Percentiles rank a stretch among this genome's conserved stretches.
These are phyloP conservation scores for Salix brachista DNA, from an alignment of 345 rosid genomes.

Conservation along the genomic window DNA sequence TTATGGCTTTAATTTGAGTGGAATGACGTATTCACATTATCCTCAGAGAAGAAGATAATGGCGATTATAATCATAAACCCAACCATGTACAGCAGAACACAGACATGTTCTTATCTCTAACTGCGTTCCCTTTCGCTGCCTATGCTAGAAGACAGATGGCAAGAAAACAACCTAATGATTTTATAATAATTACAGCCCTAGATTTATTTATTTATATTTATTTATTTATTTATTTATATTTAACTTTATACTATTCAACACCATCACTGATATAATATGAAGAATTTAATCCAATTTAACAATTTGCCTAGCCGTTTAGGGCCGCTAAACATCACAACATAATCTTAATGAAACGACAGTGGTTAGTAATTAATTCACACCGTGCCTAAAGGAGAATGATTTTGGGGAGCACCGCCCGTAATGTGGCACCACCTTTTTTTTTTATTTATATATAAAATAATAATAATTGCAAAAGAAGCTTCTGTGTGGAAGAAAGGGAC, in stretches of 20 bases:
- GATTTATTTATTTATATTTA: neutral
- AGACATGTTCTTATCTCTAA: neutral
- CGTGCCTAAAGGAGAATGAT: slow-evolving; percentile 18
- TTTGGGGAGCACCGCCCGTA: slow-evolving; percentile 22
- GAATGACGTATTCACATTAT: slow-evolving; percentile 24
- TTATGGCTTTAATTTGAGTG: slow-evolving; percentile 34
- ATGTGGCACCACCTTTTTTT: slow-evolving; percentile 16
- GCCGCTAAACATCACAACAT: slow-evolving; percentile 12
- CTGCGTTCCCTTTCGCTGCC: no score
- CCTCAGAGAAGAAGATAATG: neutral
- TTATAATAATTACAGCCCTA: neutral
- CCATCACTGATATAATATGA: neutral
- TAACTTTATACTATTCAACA: neutral
- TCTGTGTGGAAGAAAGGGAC: neutral
- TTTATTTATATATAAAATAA: neutral
- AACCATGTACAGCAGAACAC: neutral
- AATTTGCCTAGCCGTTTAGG: neutral
- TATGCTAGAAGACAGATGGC: no score
- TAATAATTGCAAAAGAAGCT: slow-evolving; percentile 10
- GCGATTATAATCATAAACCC: neutral
- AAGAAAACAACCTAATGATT: neutral
- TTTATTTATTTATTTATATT: no score
- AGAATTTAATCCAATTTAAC: neutral
- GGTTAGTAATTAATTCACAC: neutral
- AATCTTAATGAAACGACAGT: slow-evolving; percentile 15